Evolutionary conservation across 1,284 basidiomycete genomes (phyloP), one percentile per base, ranked within the genome.

Genomic region (Ustilago trichophora): DNA sequence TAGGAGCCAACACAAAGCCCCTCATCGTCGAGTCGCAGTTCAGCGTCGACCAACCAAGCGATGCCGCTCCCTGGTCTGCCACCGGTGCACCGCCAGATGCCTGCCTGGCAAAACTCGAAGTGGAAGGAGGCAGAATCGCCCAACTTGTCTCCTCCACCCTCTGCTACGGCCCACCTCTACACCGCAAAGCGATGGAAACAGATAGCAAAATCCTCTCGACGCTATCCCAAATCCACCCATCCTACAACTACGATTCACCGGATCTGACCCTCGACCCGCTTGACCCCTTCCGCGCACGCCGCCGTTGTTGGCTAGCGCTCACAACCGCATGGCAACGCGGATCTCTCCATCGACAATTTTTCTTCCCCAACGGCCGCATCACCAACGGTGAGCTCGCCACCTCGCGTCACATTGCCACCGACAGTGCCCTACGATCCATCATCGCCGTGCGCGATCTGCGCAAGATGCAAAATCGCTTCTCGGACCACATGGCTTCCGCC

Each of bases 351-450:
- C 38, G 67, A 7, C 54, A 46, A 12, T 65, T 65, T 42, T 70
- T 70, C 57, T 70, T 60, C 19, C 62, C 56, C 36, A 65, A 70
- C n/a, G 67, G 67, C 12, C 51, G 57, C 29, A 70, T 70, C 57
- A 70, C 57, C 35, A 57, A 70, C 24, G 62, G 49, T 21, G 62
- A 70, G 38, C 57, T 70, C 8, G 67, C 67, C 15, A 58, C 62
- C 7, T 50, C 45, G 13, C 56, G 67, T 6, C 57, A 70, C 37
- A 65, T 70, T 21, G 67, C 62, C 3, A 62, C 57, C 5, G 53
- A 65, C 40, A 57, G 53, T 22, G 54, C 60, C 5, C 21, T 70
- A 6, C 56, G 62, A 6, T 65, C 62, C 18, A 58, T 70, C 37
- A 35, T 33, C n/a, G 54, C 40, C 16, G 62, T 58, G 3, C 52